Base-by-base conservation (phyloP, 768 basidiomycete genomes). In the Rhodotorula diobovata region DNA sequence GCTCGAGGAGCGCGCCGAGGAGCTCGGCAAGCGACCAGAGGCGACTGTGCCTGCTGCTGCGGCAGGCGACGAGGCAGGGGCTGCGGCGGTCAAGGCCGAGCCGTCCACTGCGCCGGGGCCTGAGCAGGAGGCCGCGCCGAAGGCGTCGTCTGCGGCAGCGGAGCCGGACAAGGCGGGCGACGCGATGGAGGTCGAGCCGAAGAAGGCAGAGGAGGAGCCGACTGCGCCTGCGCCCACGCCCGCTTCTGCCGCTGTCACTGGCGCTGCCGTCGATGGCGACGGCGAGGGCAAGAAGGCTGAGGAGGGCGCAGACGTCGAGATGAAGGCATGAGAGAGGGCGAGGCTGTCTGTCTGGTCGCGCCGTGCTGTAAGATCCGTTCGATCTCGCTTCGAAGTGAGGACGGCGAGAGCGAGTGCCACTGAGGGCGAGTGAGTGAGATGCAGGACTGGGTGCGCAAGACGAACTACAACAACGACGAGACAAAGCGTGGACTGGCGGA, bases 1-100 rank as follows among this genome's bases (percentile, higher is more conserved):
- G 70, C 35, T 74, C 41, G 70, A 66, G 50, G 51, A 63, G 60
- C 55, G 73, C 45, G 32, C 2, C 28, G 37, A 64, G n/a, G 63
- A 53, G 55, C 45, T 67, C 32, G 67, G 32, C n/a, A 30, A 43
- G 14, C 20, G 61, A 0, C 6, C 50, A 28, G 57, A 48, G 45
- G 30, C 35, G 55, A 35, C 37, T 11, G 45, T 32, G 39, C 30
- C 54, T 16, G 21, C 53, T 7, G 62, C 35, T 14, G 37, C 2
- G n/a, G 51, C 0, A n/a, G 41, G 25, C 39, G 41, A 64, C 43
- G 37, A 7, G n/a, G n/a, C 41, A 53, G 35, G 45, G n/a, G n/a
- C n/a, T n/a, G n/a, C n/a, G n/a, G n/a, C n/a, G n/a, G n/a, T n/a
- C n/a, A 57, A 37, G 56, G 15, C 30, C 56, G 41, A 18, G 6